These are phyloP conservation scores for Gloeopeniophorella convolvens DNA, from an alignment of 768 basidiomycete species.

Conservation along the genomic window DNA sequence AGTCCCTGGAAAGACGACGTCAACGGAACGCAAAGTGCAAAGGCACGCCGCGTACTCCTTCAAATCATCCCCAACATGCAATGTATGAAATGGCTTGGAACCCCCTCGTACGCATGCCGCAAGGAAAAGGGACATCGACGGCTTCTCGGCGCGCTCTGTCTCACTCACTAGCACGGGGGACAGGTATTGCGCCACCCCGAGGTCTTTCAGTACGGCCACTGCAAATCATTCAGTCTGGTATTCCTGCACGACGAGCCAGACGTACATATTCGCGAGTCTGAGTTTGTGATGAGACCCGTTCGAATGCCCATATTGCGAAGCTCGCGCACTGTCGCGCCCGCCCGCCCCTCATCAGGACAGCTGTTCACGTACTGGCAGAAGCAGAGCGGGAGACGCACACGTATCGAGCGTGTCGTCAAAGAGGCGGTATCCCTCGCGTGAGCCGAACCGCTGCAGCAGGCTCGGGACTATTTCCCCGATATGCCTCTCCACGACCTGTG, in stretches of 20 bases:
- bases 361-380: neutral
- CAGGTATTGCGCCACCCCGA: conserved; percentile 45
- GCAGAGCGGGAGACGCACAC: conserved; percentile 31
- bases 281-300: conserved; percentile 65
- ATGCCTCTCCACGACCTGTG: conserved; percentile 45
- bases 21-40: neutral
- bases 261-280: conserved; percentile 66
- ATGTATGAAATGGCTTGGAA: conserved; percentile 35
- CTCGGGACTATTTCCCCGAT: conserved; percentile 50
- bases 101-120: conserved; percentile 34
- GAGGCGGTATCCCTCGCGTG: conserved; percentile 58
- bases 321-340: conserved; percentile 33
- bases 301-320: conserved; percentile 41
- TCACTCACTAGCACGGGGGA: conserved; percentile 62
- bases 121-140: conserved; percentile 50
- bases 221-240: neutral
- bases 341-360: neutral
- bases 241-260: conserved; percentile 7
- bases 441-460: conserved; percentile 65
- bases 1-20: conserved; percentile 45
- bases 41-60: conserved; percentile 38
- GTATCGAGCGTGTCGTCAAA: conserved; percentile 46
- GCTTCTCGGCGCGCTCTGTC: conserved; percentile 65
- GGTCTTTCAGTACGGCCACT: conserved; percentile 50
- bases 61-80: conserved; percentile 77